phyloP scores from a whole-genome alignment of 2,329 filamentous ascomycete species.

The Alternaria sp. region DNA sequence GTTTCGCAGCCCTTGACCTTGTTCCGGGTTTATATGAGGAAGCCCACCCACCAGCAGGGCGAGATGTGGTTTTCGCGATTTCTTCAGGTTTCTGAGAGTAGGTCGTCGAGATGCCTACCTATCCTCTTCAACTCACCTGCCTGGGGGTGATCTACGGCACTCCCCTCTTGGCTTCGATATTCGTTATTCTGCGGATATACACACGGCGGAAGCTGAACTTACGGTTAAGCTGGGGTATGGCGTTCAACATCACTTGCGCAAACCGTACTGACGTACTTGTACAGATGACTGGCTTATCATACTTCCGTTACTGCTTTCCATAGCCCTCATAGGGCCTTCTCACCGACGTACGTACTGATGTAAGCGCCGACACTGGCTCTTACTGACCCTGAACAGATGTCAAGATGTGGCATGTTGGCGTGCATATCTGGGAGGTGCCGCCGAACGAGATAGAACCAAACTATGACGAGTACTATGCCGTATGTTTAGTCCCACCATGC shows the following conservation, averaged over 20 bases:
- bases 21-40: constrained; percentile 35
- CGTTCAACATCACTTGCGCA: constrained; percentile 5
- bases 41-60: constrained; percentile 32
- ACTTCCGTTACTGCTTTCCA: constrained; percentile 42
- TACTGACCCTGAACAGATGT: constrained; percentile 33
- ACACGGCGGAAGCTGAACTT: constrained; percentile 47
- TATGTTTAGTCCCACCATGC: constrained; percentile 16
- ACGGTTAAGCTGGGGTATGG: constrained; percentile 45
- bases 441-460: constrained; percentile 44
- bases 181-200: constrained; percentile 46
- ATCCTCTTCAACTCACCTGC: constrained; percentile 48
- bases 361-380: not conserved
- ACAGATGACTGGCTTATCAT: constrained; percentile 50
- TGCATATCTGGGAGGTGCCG: constrained; percentile 46
- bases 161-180: constrained; percentile 40
- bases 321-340: constrained; percentile 47
- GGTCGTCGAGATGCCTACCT: constrained; percentile 44
- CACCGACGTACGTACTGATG: constrained; percentile 37
- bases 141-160: constrained; percentile 46
- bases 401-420: constrained; percentile 48
- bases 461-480: constrained; percentile 45
- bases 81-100: constrained; percentile 26
- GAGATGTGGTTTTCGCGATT: constrained; percentile 39
- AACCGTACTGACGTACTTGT: constrained; percentile 21
- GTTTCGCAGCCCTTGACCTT: constrained; percentile 16